Conservation (phyloP, 108 stramenopile genomes). For the Epithemia pelagica region DNA sequence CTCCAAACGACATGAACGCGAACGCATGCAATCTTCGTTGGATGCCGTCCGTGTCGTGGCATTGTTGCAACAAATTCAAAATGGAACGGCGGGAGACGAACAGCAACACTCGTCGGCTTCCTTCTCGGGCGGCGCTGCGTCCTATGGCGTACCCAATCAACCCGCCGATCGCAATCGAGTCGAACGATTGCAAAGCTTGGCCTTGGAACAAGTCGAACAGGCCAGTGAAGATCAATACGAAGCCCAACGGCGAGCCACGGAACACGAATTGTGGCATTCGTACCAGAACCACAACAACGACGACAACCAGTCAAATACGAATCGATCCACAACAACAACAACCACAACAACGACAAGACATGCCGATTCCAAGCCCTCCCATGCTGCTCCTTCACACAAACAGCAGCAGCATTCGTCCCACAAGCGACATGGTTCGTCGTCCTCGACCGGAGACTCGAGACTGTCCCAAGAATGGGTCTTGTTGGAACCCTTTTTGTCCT, state of each 20-base stretch:
- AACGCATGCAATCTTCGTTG: constrained; percentile 19
- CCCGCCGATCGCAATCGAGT: constrained; percentile 5
- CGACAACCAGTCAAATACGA: not conserved
- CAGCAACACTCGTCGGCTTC: not conserved
- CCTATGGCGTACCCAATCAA: constrained; percentile 3
- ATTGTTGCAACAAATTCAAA: constrained; percentile 32
- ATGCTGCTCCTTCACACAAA: not conserved
- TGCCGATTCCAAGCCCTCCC: too few species aligned
- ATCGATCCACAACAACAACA: not conserved
- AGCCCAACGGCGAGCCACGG: constrained; percentile 8
- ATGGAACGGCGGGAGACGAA: not conserved
- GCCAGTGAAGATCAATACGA: constrained; percentile 20
- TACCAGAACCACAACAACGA: not conserved
- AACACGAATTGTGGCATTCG: constrained; percentile 14
- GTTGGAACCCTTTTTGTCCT: constrained; percentile 1
- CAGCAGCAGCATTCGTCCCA: not conserved
- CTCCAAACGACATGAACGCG: constrained; percentile 14
- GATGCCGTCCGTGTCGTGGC: constrained; percentile 43
- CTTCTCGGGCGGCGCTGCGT: constrained; percentile 3
- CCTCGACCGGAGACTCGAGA: not conserved
- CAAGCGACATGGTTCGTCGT: not conserved
- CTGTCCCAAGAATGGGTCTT: constrained; percentile 1
- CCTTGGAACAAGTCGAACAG: constrained; percentile 23
- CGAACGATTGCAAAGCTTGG: constrained; percentile 20
- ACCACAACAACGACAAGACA: not conserved